Conservation (phyloP, 106 monocot genomes). For the Triglochin maritima region DNA sequence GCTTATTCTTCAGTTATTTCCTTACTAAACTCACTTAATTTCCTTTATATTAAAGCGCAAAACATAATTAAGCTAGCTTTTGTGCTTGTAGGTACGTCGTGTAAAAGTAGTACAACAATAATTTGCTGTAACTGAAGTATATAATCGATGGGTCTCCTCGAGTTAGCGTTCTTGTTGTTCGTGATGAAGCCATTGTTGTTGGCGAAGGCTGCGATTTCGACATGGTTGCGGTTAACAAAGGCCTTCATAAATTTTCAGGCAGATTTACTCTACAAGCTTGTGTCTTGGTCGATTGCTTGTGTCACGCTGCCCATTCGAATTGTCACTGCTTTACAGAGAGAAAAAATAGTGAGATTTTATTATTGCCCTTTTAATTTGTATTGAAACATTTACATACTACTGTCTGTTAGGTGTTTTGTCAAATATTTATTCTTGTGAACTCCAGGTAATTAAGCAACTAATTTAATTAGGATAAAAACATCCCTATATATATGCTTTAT, state of each 20-base stretch:
- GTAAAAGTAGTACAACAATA: no score
- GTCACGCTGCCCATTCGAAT: constrained; percentile 15
- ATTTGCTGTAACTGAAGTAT: no score
- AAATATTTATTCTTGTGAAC: no score
- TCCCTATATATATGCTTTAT: no score
- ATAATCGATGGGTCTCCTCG: background rate
- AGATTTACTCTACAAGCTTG: constrained; percentile 4
- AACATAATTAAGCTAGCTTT: no score
- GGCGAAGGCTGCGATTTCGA: background rate
- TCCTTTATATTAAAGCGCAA: no score
- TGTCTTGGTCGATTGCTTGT: constrained; percentile 2
- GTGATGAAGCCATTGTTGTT: constrained; percentile 9
- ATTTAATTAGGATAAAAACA: no score
- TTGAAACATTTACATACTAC: background rate
- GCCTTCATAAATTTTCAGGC: constrained; percentile 8
- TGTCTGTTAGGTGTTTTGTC: background rate
- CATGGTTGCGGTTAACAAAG: constrained; percentile 9
- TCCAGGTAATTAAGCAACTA: no score
- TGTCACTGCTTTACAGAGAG: constrained; percentile 16
- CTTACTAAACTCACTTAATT: no score
- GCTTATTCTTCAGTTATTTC: no score
- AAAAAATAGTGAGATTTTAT: constrained; percentile 4
- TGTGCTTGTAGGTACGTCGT: no score
- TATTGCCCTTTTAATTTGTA: background rate
- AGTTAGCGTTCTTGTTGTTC: background rate